phyloP scores from a whole-genome alignment of 768 basidiomycete genomes.

The Kwoniella sp. region DNA sequence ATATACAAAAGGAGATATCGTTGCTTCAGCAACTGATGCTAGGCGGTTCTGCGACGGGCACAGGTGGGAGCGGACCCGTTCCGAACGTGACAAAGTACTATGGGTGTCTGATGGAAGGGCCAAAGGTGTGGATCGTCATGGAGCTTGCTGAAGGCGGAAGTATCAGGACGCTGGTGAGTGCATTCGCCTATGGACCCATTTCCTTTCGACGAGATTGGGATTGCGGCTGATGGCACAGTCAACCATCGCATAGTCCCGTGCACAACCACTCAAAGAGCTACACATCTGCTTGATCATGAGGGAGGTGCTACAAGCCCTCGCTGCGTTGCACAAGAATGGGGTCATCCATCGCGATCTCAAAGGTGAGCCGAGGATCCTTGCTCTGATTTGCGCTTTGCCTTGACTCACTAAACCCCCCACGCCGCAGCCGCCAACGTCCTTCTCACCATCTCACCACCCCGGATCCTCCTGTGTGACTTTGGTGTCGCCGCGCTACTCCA shows the following conservation, averaged over 20 bases:
- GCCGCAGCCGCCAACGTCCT: slow-evolving; percentile 83
- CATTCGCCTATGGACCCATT: neutral
- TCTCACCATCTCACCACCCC: slow-evolving; percentile 74
- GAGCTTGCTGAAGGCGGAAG: slow-evolving; percentile 95
- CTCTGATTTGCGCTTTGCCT: neutral
- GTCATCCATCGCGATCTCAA: slow-evolving; percentile 98
- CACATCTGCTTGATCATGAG: slow-evolving; percentile 84
- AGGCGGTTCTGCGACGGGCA: neutral
- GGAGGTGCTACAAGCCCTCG: slow-evolving; percentile 83
- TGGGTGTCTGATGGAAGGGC: slow-evolving; percentile 93
- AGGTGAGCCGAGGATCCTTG: slow-evolving; percentile 50
- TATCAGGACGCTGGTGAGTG: slow-evolving; percentile 71
- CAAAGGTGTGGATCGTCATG: slow-evolving; percentile 99
- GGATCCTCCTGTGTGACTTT: slow-evolving; percentile 96
- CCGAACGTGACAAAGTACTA: slow-evolving; percentile 91
- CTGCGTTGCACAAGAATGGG: slow-evolving; percentile 86
- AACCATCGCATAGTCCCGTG: slow-evolving; percentile 69
- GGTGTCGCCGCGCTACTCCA: slow-evolving; percentile 89
- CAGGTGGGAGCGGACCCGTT: slow-evolving; percentile 62
- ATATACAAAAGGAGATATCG: slow-evolving; percentile 94
- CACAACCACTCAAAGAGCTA: slow-evolving; percentile 79
- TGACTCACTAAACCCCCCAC: neutral
- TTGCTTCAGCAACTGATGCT: slow-evolving; percentile 76
- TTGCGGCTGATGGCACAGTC: neutral
- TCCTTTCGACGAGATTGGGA: neutral